Percentiles rank a stretch among this genome's conserved stretches.
These are phyloP conservation scores for Epichloe baconii DNA, from an alignment of 2,329 filamentous ascomycete genomes.

Conservation along the genomic window DNA sequence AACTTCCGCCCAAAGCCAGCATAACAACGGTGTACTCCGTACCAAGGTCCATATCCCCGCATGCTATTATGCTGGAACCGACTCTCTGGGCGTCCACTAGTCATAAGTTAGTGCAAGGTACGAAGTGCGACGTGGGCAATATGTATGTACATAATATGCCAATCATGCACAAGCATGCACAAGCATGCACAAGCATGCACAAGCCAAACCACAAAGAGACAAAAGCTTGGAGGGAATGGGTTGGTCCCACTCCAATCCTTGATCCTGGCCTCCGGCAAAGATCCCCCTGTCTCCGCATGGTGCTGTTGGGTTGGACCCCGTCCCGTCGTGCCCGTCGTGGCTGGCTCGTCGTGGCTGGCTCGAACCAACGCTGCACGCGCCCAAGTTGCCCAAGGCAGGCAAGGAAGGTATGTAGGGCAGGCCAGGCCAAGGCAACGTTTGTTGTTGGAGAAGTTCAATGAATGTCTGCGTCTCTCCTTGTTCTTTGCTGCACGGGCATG, in stretches of 20 bases:
- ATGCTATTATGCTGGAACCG: too few relatives aligned
- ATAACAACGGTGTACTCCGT: background rate
- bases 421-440: background rate
- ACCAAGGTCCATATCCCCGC: background rate
- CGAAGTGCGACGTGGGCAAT: background rate
- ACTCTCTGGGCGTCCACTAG: too few relatives aligned
- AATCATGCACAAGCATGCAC: too few relatives aligned
- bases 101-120: too few relatives aligned
- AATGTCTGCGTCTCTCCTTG: background rate
- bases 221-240: background rate
- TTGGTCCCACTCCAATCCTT: background rate
- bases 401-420: background rate
- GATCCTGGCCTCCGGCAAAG: slow-evolving; percentile 1
- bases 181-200: background rate
- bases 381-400: background rate
- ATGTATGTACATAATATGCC: too few relatives aligned
- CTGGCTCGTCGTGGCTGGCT: slow-evolving; percentile 3
- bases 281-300: slow-evolving; percentile 1
- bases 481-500: background rate
- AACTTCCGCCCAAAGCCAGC: background rate
- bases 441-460: background rate
- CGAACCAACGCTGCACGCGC: background rate
- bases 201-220: background rate
- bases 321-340: background rate
- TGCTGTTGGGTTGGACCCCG: background rate